Conservation (phyloP, 2,329 filamentous ascomycete species). For the Macroventuria anomochaeta region DNA sequence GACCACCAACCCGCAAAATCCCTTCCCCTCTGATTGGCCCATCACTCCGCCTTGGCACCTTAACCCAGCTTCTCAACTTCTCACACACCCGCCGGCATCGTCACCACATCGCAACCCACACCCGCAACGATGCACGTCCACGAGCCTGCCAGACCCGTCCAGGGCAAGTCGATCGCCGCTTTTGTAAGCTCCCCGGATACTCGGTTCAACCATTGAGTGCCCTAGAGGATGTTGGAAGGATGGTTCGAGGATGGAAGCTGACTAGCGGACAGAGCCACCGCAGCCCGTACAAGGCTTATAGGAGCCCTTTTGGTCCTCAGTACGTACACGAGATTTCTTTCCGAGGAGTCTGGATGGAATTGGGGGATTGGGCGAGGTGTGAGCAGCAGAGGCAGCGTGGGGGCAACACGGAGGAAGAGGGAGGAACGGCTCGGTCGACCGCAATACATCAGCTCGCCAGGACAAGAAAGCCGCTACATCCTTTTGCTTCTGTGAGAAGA, state of each 20-base stretch:
- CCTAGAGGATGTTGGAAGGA: not conserved
- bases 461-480: not conserved
- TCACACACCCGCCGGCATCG: conserved; percentile 18
- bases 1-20: conserved; percentile 33
- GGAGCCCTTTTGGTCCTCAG: conserved; percentile 65
- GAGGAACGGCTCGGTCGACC: not conserved
- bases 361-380: not conserved
- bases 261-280: conserved; percentile 38
- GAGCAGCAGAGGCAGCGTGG: not conserved
- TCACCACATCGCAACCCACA: conserved; percentile 18
- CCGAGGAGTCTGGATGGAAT: not conserved
- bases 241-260: conserved; percentile 21
- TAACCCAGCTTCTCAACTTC: conserved; percentile 21
- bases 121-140: conserved; percentile 15
- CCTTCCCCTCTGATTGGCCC: conserved; percentile 27
- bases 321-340: conserved; percentile 48
- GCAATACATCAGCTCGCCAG: not conserved
- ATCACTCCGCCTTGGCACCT: conserved; percentile 20
- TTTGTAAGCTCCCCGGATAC: conserved; percentile 29
- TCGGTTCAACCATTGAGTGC: conserved; percentile 22
- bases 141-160: conserved; percentile 23
- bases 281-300: conserved; percentile 57
- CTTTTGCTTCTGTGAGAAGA: not conserved
- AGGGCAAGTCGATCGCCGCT: conserved; percentile 39
- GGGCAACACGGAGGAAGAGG: not conserved